Conservation (phyloP, 805 yeast species). For the Wickerhamomyces kurtzmanii region DNA sequence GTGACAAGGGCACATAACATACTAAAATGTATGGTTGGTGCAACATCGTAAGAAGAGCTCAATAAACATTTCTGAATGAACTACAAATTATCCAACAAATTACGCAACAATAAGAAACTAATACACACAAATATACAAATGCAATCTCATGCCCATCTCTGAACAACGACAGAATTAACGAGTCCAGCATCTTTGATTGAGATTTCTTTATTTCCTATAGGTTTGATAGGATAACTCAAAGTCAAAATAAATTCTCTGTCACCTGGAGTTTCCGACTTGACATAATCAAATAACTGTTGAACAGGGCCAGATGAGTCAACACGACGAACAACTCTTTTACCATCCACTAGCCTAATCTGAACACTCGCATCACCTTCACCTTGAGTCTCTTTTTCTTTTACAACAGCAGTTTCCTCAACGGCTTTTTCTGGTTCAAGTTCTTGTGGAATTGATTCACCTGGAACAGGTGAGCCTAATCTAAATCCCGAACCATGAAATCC, state of each 20-base stretch:
- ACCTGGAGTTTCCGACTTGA: constrained; percentile 34
- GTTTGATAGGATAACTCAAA: constrained; percentile 74
- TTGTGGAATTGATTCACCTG: constrained; percentile 42
- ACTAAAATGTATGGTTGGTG: no score
- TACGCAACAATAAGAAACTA: no score
- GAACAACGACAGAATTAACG: constrained; percentile 80
- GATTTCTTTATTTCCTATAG: constrained; percentile 45
- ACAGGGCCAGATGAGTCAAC: constrained; percentile 62
- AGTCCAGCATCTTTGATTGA: constrained; percentile 70
- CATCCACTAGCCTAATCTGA: constrained; percentile 80
- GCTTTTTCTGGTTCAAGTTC: constrained; percentile 6
- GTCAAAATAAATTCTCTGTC: constrained; percentile 54
- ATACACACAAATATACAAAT: not conserved
- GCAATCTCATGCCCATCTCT: constrained; percentile 51
- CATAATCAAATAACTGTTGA: constrained; percentile 57
- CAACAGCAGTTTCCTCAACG: constrained; percentile 1
- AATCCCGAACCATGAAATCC: constrained; percentile 78
- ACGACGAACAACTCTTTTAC: constrained; percentile 54
- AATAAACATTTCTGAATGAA: no score
- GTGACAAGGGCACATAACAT: no score
- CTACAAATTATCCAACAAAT: no score
- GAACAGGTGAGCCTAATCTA: constrained; percentile 83
- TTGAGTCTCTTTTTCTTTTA: constrained; percentile 13
- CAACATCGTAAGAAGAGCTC: no score
- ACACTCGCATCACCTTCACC: constrained; percentile 58